Conservation (phyloP, 352 stramenopile species). For the Phytopythium litorale region DNA sequence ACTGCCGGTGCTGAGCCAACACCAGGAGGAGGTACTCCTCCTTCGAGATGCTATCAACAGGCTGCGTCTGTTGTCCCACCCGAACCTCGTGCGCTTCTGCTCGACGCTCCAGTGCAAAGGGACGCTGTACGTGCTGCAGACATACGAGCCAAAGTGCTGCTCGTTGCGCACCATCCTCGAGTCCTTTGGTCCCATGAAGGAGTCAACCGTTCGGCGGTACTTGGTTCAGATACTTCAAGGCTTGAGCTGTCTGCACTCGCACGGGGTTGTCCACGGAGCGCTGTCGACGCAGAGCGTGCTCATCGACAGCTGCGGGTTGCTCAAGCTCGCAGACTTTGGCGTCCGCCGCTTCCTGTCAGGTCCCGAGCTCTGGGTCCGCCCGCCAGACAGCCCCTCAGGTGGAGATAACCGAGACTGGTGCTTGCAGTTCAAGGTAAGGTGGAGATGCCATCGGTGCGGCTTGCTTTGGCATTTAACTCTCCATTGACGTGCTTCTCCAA, state of each 20-base stretch:
- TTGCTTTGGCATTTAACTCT: background rate
- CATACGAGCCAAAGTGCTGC: conserved; percentile 32
- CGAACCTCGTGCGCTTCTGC: conserved; percentile 37
- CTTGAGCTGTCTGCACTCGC: conserved; percentile 41
- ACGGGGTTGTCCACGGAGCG: conserved; percentile 40
- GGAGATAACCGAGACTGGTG: conserved; percentile 17
- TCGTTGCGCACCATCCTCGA: conserved; percentile 53
- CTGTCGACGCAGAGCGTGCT: conserved; percentile 41
- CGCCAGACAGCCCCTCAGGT: background rate
- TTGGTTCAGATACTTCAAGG: conserved; percentile 54
- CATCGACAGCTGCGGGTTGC: conserved; percentile 55
- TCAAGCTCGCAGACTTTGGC: conserved; percentile 57
- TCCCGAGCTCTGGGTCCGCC: background rate
- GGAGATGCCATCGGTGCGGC: background rate
- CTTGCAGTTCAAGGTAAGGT: conserved; percentile 12
- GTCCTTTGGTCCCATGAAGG: conserved; percentile 72
- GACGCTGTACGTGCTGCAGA: conserved; percentile 37
- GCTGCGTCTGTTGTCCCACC: conserved; percentile 35
- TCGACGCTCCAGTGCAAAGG: conserved; percentile 27
- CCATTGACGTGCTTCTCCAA: background rate
- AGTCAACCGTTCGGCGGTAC: conserved; percentile 64
- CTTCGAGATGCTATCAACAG: conserved; percentile 33
- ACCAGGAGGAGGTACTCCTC: conserved; percentile 6
- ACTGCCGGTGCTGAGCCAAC: conserved; percentile 1
- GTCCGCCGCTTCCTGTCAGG: conserved; percentile 14